Evolutionary conservation across 495 filamentous ascomycete genomes (phyloP).

Genomic region (Letharia columbiana): DNA sequence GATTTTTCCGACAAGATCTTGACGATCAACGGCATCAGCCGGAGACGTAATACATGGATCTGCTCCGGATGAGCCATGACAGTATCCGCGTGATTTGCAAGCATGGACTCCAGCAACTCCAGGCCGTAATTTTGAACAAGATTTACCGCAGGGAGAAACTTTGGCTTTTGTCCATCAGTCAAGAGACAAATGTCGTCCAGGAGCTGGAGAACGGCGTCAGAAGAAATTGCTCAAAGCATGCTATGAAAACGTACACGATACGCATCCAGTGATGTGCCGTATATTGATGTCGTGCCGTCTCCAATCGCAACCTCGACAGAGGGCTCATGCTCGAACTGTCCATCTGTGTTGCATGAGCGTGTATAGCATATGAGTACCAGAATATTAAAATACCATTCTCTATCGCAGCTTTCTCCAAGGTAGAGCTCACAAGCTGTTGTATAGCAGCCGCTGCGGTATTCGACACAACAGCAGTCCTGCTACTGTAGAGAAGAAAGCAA

Average conservation of each 20-base stretch:
- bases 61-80: slow-evolving; percentile 75
- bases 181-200: slow-evolving; percentile 86
- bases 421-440: slow-evolving; percentile 83
- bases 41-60: slow-evolving; percentile 63
- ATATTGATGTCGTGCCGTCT: slow-evolving; percentile 54
- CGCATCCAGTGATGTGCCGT: slow-evolving; percentile 76
- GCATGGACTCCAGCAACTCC: slow-evolving; percentile 81
- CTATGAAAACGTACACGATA: slow-evolving; percentile 45
- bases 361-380: too few relatives aligned
- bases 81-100: slow-evolving; percentile 74
- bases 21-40: slow-evolving; percentile 75
- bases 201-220: neutral
- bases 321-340: slow-evolving; percentile 42
- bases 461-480: slow-evolving; percentile 84
- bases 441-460: slow-evolving; percentile 91
- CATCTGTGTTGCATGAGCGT: slow-evolving; percentile 33
- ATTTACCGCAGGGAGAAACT: slow-evolving; percentile 66
- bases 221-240: neutral
- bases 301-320: slow-evolving; percentile 54
- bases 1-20: slow-evolving; percentile 68
- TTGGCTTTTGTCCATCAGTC: slow-evolving; percentile 70
- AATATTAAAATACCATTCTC: slow-evolving; percentile 47
- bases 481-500: slow-evolving; percentile 80
- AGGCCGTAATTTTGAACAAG: slow-evolving; percentile 75
- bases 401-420: slow-evolving; percentile 79